Evolutionary conservation across 23 red algal species (phyloP), one percentile per base, ranked within the genome.

Genomic region (Gracilaria domingensis): DNA sequence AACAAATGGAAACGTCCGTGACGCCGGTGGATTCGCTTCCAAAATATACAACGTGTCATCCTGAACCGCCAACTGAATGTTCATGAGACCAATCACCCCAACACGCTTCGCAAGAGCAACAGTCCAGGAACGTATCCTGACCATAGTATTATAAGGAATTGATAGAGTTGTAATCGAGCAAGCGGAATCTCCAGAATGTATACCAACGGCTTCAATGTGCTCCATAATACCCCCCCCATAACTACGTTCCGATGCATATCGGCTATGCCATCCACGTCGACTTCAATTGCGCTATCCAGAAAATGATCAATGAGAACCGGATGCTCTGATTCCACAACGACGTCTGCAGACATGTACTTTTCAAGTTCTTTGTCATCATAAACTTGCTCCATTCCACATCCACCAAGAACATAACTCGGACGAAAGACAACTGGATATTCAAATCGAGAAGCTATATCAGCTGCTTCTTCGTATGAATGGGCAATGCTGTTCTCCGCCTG

Each of bases 361-460:
- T 84, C 18, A 61, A 99, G 93, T 77, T 99, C 93, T 17, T 51
- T 23, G 42, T 94, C 38, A 66, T 91, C 81, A 50, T 95, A 96
- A 20, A 99, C 97, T 64, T 96, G 96, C 62, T 99, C 97, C 97
- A 99, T 99, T 44, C 97, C 97, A n/a, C 97, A 88, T 14, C 97
- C 97, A 65, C 97, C 97, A 11, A 99, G 91, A 8, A 99, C 97
- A 59, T 99, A 99, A 58, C 88, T 94, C 7, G 97, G 97, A 33
- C 97, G 87, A 28, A 99, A 94, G 9, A 99, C 97, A 66, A 99
- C 93, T 17, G 97, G 97, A 86, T 96, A 99, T 39, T 75, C 90
- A 73, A 99, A 95, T 18, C 66, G 58, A 16, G 33, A 64, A 21
- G 97, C 97, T 44, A 96, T 86, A 40, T 33, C 26, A 64, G 87